A percentile compares a stretch with the other conserved stretches of the same genome.
Conservation (phyloP, 2,329 filamentous ascomycete genomes). For the Clonostachys rosea region DNA sequence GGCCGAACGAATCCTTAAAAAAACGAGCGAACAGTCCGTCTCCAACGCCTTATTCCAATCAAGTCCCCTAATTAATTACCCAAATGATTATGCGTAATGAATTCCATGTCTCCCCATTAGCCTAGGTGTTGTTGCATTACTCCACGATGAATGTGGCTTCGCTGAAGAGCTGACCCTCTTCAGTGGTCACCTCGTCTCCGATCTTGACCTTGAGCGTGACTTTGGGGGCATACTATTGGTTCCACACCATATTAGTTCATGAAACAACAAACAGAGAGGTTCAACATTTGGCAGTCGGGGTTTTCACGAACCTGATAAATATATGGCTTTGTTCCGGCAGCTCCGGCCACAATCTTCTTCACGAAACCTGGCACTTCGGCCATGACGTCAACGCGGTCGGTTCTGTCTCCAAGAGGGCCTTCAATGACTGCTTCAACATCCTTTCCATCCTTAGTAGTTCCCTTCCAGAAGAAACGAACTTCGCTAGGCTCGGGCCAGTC, state of each 20-base stretch:
- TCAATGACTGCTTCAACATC: constrained; percentile 65
- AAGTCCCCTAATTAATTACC: constrained; percentile 11
- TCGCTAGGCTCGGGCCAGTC: constrained; percentile 85
- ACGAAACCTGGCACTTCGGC: constrained; percentile 92
- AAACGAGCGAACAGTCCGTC: constrained; percentile 20
- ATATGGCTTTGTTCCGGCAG: constrained; percentile 91
- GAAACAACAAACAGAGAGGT: neutral
- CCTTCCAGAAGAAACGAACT: constrained; percentile 73
- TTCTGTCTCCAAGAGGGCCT: constrained; percentile 60
- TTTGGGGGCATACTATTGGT: constrained; percentile 63
- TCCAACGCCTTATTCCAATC: constrained; percentile 15
- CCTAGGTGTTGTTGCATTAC: neutral
- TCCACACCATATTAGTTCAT: constrained; percentile 5
- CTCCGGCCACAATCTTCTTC: constrained; percentile 85
- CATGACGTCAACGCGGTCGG: constrained; percentile 88
- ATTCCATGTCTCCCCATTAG: constrained; percentile 1
- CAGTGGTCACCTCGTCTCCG: constrained; percentile 71
- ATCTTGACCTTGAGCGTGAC: constrained; percentile 78
- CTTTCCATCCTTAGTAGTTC: constrained; percentile 73
- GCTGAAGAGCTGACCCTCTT: constrained; percentile 75
- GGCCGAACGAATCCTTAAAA: too few species aligned
- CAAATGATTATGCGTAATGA: neutral
- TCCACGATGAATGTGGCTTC: constrained; percentile 87
- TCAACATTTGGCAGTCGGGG: neutral
- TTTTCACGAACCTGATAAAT: constrained; percentile 77